Evolutionary conservation across 371 early-diverging fungal species (phyloP), one percentile per base, ranked within the genome.

Genomic region (Conidiobolus incongruus): DNA sequence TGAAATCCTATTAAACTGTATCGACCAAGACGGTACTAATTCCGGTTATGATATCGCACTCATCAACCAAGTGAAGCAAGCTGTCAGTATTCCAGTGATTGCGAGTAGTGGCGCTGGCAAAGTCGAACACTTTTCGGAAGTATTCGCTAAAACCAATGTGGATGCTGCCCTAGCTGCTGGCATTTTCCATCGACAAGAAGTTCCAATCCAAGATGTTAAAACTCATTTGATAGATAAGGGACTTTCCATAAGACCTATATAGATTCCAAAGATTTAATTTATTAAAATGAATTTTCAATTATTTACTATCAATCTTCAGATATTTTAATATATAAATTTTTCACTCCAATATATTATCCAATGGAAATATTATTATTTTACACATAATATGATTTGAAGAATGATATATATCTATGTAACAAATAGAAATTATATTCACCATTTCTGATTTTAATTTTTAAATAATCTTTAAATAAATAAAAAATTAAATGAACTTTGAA

Each of bases 151-250:
- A 49, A 81, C 84, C 0, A 61, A 65, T n/a, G 90, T 78, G 8
- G 94, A 96, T 40, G 94, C 96, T 19, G 94, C 87, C 0, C 60
- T 96, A 37, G 96, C 96, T 5, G 96, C 96, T 0, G 96, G 96
- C 36, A 92, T 96, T 45, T 96, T 96, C 66, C 96, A 96, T 54
- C 69, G 96, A 35, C 55, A 68, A 39, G 90, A 93, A 54, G 87
- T 96, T 3, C 82, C 89, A 24, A 72, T 96, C 40, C 63, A 64
- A 47, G 60, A 56, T 20, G 91, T 92, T 47, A 96, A 96, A 60
- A 45, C 54, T 5, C 63, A 78, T 45, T 56, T 92, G 46, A 43
- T 41, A 19, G 40, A 60, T 38, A 45, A 47, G 2, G 59, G 58
- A 16, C 53, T 73, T 24, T 46, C 57, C 26, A 54, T 68, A 26